A percentile compares a stretch with the other conserved stretches of the same genome.
These are phyloP conservation scores for Plasmodium cynomolgi DNA, from an alignment of 169 alveolate genomes.

Conservation along the genomic window DNA sequence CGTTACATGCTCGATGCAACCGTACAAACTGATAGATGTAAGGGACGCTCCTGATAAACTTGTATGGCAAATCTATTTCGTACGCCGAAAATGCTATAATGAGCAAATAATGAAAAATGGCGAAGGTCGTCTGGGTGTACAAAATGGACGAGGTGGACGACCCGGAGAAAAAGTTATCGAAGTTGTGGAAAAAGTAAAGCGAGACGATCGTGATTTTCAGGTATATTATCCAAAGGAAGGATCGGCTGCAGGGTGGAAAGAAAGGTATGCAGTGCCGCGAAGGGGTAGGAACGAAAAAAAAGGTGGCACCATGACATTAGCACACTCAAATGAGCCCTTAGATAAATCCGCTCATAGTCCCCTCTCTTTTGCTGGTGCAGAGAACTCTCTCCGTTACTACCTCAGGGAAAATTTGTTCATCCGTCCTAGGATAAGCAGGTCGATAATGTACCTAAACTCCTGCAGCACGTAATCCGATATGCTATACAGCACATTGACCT, in stretches of 20 bases:
- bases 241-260: conserved; percentile 23
- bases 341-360: neutral
- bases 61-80: conserved; percentile 68
- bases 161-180: conserved; percentile 72
- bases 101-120: conserved; percentile 46
- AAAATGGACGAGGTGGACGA: conserved; percentile 48
- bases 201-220: conserved; percentile 56
- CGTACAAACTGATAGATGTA: conserved; percentile 55
- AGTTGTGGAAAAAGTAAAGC: conserved; percentile 55
- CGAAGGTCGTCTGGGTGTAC: conserved; percentile 65
- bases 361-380: neutral
- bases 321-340: neutral
- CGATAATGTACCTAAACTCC: conserved; percentile 59
- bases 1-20: neutral
- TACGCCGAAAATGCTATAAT: conserved; percentile 71
- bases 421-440: conserved; percentile 59
- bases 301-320: neutral
- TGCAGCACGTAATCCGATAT: conserved; percentile 71
- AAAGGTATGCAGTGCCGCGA: neutral
- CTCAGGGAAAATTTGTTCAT: conserved; percentile 64
- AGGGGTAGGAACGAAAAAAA: neutral
- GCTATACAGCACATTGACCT: conserved; percentile 28
- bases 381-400: conserved; percentile 4
- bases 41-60: conserved; percentile 32
- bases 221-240: conserved; percentile 74